Evolutionary conservation across 176 grass and related monocot species (phyloP), one percentile per base, ranked within the genome.

Genomic region (Areca catechu): DNA sequence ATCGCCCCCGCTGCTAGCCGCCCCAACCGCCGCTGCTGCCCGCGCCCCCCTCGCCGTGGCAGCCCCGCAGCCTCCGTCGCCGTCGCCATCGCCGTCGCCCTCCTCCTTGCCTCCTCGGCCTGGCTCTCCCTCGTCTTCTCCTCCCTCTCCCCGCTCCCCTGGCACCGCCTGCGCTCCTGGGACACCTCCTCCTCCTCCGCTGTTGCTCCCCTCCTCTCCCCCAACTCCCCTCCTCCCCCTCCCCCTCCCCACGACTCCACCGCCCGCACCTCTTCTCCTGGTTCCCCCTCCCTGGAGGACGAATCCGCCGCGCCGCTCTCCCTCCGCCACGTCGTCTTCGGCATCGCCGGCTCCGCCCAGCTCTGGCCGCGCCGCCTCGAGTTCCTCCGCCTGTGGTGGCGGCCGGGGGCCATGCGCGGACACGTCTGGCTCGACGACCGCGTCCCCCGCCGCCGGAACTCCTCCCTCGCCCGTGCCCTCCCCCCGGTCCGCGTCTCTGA

Each of bases 401-500:
- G 80, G 20, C 83, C 93, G 22, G 27, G 68, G 27, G 28, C 75
- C 19, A 97, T 88, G 87, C 83, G 81, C 16, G 83, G 83, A 4
- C 59, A 91, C 76, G 80, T 97, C 29, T 90, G 91, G 91, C 77
- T 90, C 48, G 86, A 96, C 61, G 64, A 71, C 81, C 0, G 50
- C 54, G 12, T 68, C 68, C 5, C 70, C 65, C 4, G 58, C 60
- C 17, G 66, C 71, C 20, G 68, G 21, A 82, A 70, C 50, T 65
- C 83, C 3, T 22, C 74, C 15, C 53, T 65, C 5, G 63, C 73
- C 15, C 65, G 43, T 3, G 64, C 67, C 50, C 83, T 97, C 16
- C 84, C 93, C 20, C 75, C 87, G 28, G 79, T 97, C 71, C 93
- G 80, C 27, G 82, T 98, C 64, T 98, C 93, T 7, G 84, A 88